phyloP scores from a whole-genome alignment of 164 flowering plant species.

The Hamamelis virginiana region DNA sequence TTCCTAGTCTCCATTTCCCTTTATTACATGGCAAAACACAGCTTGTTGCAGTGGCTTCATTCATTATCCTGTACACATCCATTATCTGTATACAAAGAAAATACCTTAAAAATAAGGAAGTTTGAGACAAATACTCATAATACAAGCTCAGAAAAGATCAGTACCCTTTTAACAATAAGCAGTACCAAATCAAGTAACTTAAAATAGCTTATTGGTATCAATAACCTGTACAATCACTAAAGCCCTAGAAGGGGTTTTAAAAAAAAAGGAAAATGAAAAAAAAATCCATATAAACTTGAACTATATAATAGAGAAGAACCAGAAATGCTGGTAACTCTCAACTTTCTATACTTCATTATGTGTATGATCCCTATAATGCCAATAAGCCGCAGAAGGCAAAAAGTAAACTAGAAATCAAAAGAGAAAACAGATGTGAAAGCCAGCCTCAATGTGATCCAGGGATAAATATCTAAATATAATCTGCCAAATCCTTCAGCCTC shows the following conservation, averaged over 20 bases:
- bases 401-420: not conserved
- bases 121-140: too few species aligned
- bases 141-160: too few species aligned
- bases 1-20: too few species aligned
- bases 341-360: conserved; percentile 6
- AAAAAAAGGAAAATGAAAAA: too few species aligned
- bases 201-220: not conserved
- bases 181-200: not conserved
- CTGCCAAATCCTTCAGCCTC: conserved; percentile 3
- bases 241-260: not conserved
- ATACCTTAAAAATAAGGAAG: too few species aligned
- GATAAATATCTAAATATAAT: conserved; percentile 3
- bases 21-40: too few species aligned
- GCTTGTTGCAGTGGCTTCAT: too few species aligned
- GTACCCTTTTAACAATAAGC: too few species aligned
- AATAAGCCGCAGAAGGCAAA: conserved; percentile 4
- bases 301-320: not conserved
- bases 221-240: not conserved
- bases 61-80: too few species aligned
- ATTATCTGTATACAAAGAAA: too few species aligned
- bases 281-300: not conserved
- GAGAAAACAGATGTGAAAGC: not conserved
- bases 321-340: not conserved
- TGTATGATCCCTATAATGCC: conserved; percentile 11
- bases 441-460: not conserved